Base-by-base conservation (phyloP, 306 rosid species). In the Dalbergia cochinchinensis region DNA sequence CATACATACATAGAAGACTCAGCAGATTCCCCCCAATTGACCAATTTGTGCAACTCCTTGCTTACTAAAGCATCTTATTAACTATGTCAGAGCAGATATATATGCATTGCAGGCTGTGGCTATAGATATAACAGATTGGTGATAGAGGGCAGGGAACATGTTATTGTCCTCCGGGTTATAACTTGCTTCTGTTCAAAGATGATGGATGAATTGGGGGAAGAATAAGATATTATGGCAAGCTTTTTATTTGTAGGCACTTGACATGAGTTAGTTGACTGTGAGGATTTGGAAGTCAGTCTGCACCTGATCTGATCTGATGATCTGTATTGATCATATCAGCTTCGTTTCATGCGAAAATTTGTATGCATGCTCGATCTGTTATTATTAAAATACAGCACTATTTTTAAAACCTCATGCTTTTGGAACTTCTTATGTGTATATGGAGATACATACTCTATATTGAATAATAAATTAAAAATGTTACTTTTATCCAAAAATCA, bases 181-280 rank as follows among this genome's bases (percentile, higher is more conserved):
- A 4, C 57, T 8, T 64, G 60, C 11, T 14, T 22, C 60, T 71
- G 11, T 71, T 80, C 26, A 22, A 12, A 72, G n/a, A 39, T 62
- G 73, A 48, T 37, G 2, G 41, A 48, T 48, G 15, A 48, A 48
- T 13, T 12, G 4, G 12, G 57, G 42, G 22, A 26, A 14, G 37
- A 26, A 19, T 35, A 20, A n/a, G 60, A 78, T 31, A 69, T 69
- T 19, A 47, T 33, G 60, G 64, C 19, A 60, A 80, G 71, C 65
- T 61, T 31, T 69, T 59, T 26, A 26, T 26, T 26, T 69, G n/a
- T 8, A 12, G 50, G 41, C 58, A 50, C 20, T 22, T 65, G 75
- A 31, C 74, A 74, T 65, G 12, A 76, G 57, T 74, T 74, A 34
- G 69, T 80, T 80, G 84, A 61, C 16, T 65, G 33, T 71, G 69